Evolutionary conservation across 805 yeast genomes (phyloP), one percentile per base, ranked within the genome.

Genomic region (Komagataella ulmi): DNA sequence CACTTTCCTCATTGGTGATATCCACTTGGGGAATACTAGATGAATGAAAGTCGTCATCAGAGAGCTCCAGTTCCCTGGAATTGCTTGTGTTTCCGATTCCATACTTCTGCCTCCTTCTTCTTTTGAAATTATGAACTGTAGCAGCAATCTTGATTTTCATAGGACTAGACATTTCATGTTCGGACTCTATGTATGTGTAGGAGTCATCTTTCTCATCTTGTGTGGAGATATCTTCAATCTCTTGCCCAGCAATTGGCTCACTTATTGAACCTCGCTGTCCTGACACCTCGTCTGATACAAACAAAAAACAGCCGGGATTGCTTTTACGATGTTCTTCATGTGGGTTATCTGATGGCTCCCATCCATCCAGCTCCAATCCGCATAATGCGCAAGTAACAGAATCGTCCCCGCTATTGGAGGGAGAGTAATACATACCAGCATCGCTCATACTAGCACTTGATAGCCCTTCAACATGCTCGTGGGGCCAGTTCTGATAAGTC

Each of bases 331-430:
- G 93, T 56, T 81, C 88, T 14, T 57, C 68, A 7, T 73, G 53
- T 0, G 90, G 91, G 53, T 76, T 79, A 63, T 87, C 93, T 2
- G 68, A 72, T 1, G 65, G 61, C 53, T 77, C 85, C 95, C 95
- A 86, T 2, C 88, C 89, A 51, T 84, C 85, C 14, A 78, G 65
- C 0, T 83, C 74, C 17, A 75, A 66, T 8, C 76, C 77, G 63
- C 95, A 86, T 59, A 78, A 79, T 56, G 77, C 69, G 61, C 95
- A 86, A 2, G 77, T 68, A 1, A 80, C 79, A 24, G 76, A 71
- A 60, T 81, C 85, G 50, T 75, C 80, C 14, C 63, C 62, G n/a
- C 60, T 59, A 2, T 69, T 65, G 24, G 61, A 55, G 1, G 88
- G 85, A 8, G 71, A 66, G 59, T 75, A 81, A 55, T 72, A 80